These are phyloP conservation scores for Syzygium jambos DNA, from an alignment of 345 rosid species.

Conservation along the genomic window DNA sequence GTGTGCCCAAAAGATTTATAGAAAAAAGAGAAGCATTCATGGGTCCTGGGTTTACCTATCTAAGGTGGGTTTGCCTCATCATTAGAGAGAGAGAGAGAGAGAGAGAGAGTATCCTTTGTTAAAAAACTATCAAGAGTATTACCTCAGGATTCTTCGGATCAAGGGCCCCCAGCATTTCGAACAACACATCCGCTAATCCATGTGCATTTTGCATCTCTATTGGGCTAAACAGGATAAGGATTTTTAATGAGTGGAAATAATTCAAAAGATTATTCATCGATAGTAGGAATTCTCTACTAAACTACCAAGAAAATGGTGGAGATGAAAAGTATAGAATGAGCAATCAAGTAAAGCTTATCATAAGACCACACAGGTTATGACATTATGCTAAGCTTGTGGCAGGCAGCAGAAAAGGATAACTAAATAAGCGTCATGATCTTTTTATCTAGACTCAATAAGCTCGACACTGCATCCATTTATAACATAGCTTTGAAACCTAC, in stretches of 20 bases:
- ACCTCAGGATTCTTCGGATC: conserved; percentile 84
- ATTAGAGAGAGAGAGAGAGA: not conserved
- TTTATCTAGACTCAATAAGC: not conserved
- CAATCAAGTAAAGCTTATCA: not conserved
- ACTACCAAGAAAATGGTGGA: not conserved
- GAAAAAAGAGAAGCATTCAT: not conserved
- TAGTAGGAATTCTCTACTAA: not conserved
- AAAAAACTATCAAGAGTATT: not conserved
- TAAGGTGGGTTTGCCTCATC: not conserved
- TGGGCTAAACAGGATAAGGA: conserved; percentile 28
- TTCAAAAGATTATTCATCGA: not conserved
- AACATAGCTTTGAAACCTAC: not conserved
- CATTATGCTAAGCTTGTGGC: not conserved
- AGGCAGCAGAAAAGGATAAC: not conserved
- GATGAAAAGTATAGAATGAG: not conserved
- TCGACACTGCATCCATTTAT: not conserved
- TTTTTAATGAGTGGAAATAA: not conserved
- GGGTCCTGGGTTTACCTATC: not conserved
- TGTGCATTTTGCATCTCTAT: conserved; percentile 70
- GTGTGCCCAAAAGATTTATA: not conserved
- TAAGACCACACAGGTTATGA: not conserved
- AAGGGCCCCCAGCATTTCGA: conserved; percentile 83
- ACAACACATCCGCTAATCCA: conserved; percentile 64
- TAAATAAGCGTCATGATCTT: not conserved
- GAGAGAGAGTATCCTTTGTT: not conserved